Evolutionary conservation across 345 rosid species (phyloP), one percentile per base, ranked within the genome.

Genomic region (Rhodamnia argentea): DNA sequence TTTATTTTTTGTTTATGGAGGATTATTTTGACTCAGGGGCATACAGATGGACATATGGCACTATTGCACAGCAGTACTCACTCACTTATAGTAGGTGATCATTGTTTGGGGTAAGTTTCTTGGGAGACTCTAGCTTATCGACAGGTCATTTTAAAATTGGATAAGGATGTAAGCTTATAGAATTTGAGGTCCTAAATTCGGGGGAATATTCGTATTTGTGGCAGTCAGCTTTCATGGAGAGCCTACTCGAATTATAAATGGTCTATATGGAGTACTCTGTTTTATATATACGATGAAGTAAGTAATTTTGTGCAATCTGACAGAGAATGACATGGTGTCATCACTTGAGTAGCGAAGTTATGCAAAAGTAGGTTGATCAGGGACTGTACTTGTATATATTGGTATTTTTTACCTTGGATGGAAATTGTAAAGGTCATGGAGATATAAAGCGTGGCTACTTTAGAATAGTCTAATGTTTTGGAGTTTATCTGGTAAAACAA

Each of bases 1-100:
- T 24, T 47, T 54, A n/a, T 74, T n/a, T 83, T 37, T 4, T 44
- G 32, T 84, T 58, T 62, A 86, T 85, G 32, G 54, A 62, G 22
- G 42, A 18, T 54, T 85, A 52, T 88, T 84, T 87, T 74, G 16
- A 87, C 88, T 82, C 93, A 97, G 98, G 99, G 99, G 86, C 99
- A 97, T 87, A 97, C 98, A 20, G 96, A 97, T 90, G 98, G 99
- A 53, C 99, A 97, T 88, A 83, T 92, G 87, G 97, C 92, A 83
- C 90, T 97, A 86, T 95, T 93, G 84, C 93, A 95, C 91, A 90
- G 23, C 88, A 89, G 89, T 85, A 92, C 98, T 84, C 92, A 88
- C 86, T 93, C 98, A 22, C 89, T 97, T 88, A 91, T 97, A 88
- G 96, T 90, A 55, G 98, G 98, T 82, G 99, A 97, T 89, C 99